Evolutionary conservation across 2,329 filamentous ascomycete genomes (phyloP).

Genomic region (Clarireedia homoeocarpa): DNA sequence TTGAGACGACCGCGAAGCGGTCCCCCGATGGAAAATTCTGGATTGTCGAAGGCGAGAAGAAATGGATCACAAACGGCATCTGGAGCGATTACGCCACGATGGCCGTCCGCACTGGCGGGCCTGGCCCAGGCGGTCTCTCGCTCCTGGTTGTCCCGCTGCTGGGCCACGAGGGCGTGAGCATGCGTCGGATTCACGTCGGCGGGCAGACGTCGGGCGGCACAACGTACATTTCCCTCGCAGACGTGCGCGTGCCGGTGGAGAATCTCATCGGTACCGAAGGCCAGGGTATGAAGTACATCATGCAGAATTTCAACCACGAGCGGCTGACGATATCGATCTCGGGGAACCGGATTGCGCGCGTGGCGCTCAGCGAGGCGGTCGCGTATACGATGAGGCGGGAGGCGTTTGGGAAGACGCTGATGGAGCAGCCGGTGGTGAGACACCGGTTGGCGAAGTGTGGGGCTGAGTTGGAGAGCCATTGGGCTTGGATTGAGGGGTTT

Average conservation of each 20-base stretch:
- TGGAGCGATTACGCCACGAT: constrained; percentile 59
- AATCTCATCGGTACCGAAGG: constrained; percentile 66
- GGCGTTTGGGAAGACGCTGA: constrained; percentile 59
- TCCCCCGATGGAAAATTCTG: constrained; percentile 57
- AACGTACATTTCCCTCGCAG: constrained; percentile 68
- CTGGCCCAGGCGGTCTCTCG: constrained; percentile 57
- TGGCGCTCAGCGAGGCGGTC: constrained; percentile 52
- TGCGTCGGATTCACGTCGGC: constrained; percentile 58
- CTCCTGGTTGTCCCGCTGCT: constrained; percentile 66
- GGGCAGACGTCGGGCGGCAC: constrained; percentile 61
- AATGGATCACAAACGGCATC: constrained; percentile 65
- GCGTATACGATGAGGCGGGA: constrained; percentile 58
- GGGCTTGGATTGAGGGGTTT: constrained; percentile 66
- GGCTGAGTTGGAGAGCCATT: constrained; percentile 59
- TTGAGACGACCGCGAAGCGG: constrained; percentile 58
- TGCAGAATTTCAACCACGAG: constrained; percentile 78
- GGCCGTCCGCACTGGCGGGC: constrained; percentile 61
- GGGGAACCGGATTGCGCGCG: constrained; percentile 52
- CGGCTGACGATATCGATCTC: constrained; percentile 59
- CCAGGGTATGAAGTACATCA: constrained; percentile 65
- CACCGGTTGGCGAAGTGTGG: constrained; percentile 66
- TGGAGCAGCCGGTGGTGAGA: constrained; percentile 68
- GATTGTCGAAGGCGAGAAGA: constrained; percentile 68
- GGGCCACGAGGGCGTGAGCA: constrained; percentile 54
- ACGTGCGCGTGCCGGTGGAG: constrained; percentile 61